Conservation (phyloP, 2,329 filamentous ascomycete genomes). For the Chaetomium olivaceum region DNA sequence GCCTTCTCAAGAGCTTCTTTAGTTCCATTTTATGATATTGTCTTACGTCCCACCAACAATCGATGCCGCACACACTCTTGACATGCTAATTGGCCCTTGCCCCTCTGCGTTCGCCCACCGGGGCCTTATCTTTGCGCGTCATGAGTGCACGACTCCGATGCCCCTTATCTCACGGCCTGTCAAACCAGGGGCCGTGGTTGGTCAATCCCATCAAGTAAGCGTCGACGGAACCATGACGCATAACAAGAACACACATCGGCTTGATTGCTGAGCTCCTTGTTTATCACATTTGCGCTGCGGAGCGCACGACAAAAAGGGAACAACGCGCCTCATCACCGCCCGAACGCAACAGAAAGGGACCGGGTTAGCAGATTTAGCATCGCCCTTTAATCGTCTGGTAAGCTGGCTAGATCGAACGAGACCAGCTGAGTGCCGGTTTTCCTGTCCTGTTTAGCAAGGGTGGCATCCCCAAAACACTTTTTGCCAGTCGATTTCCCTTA, state of each 20-base stretch:
- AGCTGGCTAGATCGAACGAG: too few species aligned
- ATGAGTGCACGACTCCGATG: not conserved
- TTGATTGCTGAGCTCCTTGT: not conserved
- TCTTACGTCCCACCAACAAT: not conserved
- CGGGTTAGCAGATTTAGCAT: too few species aligned
- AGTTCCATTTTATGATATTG: not conserved
- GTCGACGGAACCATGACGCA: not conserved
- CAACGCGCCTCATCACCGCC: too few species aligned
- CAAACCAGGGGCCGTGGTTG: not conserved
- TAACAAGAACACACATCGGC: not conserved
- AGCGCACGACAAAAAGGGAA: not conserved
- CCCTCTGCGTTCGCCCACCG: not conserved
- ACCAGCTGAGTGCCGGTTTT: too few species aligned
- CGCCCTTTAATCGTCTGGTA: too few species aligned
- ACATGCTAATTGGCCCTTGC: not conserved
- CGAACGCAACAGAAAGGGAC: too few species aligned
- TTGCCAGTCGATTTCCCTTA: not conserved
- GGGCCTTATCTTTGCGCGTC: not conserved
- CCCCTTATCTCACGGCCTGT: conserved; percentile 12
- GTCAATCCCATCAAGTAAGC: conserved; percentile 1
- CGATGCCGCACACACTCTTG: not conserved
- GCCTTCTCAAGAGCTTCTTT: not conserved
- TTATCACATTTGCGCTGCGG: too few species aligned
- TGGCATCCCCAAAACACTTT: too few species aligned
- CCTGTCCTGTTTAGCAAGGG: too few species aligned